A percentile compares a stretch with the other conserved stretches of the same genome.
Conservation (phyloP, 1,284 basidiomycete genomes). For the Tylopilus sp. region DNA sequence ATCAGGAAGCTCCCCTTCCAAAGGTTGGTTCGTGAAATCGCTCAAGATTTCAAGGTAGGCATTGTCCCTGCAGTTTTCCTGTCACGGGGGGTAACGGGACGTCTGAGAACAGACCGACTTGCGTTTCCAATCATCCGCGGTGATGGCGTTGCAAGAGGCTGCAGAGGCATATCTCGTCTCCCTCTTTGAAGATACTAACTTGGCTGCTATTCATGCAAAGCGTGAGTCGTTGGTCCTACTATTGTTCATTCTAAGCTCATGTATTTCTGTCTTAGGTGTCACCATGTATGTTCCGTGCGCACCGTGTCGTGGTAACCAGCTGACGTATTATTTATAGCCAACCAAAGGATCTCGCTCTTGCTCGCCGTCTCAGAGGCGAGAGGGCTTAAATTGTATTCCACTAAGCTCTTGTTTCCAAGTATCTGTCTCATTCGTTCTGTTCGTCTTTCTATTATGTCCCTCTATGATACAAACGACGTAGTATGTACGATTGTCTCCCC, state of each 20-base stretch:
- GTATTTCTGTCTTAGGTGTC: slow-evolving; percentile 56
- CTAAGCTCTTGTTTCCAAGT: slow-evolving; percentile 7
- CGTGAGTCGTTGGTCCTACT: slow-evolving; percentile 53
- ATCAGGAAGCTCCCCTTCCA: slow-evolving; percentile 98
- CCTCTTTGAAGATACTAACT: slow-evolving; percentile 93
- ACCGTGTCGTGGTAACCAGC: not conserved
- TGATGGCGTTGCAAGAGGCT: slow-evolving; percentile 96
- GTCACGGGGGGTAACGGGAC: slow-evolving; percentile 10
- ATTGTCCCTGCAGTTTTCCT: slow-evolving; percentile 13
- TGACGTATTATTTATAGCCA: slow-evolving; percentile 56
- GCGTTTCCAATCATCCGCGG: slow-evolving; percentile 97
- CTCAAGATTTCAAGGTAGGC: slow-evolving; percentile 94
- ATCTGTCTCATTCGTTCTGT: slow-evolving; percentile 20
- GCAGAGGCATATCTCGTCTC: slow-evolving; percentile 98
- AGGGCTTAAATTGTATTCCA: slow-evolving; percentile 67
- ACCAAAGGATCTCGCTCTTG: slow-evolving; percentile 90
- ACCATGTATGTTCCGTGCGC: slow-evolving; percentile 68
- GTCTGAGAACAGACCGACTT: slow-evolving; percentile 76
- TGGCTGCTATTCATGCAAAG: slow-evolving; percentile 95
- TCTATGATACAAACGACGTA: slow-evolving; percentile 43
- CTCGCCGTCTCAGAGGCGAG: slow-evolving; percentile 91
- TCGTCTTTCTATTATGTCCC: slow-evolving; percentile 20
- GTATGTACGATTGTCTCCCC: slow-evolving; percentile 41
- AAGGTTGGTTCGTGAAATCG: slow-evolving; percentile 95
- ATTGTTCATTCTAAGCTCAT: slow-evolving; percentile 10